These are phyloP conservation scores for Cucumis sativus DNA, from an alignment of 306 rosid genomes.

Conservation along the genomic window DNA sequence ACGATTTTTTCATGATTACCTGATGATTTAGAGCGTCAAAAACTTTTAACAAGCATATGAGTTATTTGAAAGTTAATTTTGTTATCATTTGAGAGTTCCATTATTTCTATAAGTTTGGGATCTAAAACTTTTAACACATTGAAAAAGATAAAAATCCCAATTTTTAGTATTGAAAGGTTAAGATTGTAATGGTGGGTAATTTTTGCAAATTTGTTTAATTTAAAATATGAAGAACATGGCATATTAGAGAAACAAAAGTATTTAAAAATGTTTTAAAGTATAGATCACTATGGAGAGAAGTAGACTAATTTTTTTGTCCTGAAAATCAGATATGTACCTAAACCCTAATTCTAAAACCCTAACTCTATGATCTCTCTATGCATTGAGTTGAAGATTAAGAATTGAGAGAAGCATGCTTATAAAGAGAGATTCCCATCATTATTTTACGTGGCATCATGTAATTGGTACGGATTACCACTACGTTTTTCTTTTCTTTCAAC, in stretches of 20 bases:
- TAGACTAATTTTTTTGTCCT: neutral
- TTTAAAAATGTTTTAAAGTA: neutral
- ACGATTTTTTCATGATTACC: too few species aligned
- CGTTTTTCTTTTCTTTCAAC: neutral
- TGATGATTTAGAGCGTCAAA: too few species aligned
- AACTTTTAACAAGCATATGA: too few species aligned
- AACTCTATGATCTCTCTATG: neutral
- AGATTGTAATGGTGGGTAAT: too few species aligned
- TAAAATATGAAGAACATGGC: neutral
- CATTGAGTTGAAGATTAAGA: neutral
- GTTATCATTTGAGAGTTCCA: too few species aligned
- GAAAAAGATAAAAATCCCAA: too few species aligned
- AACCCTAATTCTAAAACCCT: neutral
- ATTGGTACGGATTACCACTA: neutral
- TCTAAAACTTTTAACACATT: too few species aligned
- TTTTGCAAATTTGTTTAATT: too few species aligned
- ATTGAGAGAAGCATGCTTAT: neutral
- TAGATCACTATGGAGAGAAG: neutral
- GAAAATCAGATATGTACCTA: neutral
- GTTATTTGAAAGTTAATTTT: too few species aligned
- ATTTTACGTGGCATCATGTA: neutral
- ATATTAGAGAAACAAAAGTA: neutral
- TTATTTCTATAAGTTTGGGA: too few species aligned
- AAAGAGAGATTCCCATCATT: neutral
- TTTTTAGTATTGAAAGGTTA: too few species aligned